Evolutionary conservation across 2,329 filamentous ascomycete species (phyloP).

Genomic region (Sclerotiophoma versabilis): DNA sequence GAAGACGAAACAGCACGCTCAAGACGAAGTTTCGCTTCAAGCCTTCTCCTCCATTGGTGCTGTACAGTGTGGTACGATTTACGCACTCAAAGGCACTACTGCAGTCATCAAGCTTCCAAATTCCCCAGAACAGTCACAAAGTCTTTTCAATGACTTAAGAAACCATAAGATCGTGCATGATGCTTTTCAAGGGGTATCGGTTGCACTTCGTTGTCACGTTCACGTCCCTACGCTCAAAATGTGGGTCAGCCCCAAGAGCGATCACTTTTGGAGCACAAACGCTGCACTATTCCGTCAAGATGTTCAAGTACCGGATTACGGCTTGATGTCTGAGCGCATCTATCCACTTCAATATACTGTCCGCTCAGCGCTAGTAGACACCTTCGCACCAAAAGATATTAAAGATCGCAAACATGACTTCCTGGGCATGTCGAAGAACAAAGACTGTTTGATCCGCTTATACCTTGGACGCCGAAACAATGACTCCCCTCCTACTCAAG

Average conservation of each 20-base stretch:
- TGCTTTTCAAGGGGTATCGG: not conserved
- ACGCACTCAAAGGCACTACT: not conserved
- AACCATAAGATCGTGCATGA: not conserved
- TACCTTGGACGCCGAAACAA: not conserved
- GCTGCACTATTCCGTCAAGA: not conserved
- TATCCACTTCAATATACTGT: not conserved
- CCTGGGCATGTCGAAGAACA: not conserved
- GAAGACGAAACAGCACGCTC: not conserved
- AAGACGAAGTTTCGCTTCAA: not conserved
- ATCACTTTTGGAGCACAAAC: not conserved
- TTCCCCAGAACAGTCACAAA: not conserved
- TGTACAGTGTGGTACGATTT: slow-evolving; percentile 6
- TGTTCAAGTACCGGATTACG: not conserved
- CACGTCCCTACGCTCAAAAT: not conserved
- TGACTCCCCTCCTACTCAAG: not conserved
- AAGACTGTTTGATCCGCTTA: not conserved
- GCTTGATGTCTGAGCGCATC: not conserved
- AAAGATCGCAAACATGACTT: not conserved
- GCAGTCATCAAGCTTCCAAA: slow-evolving; percentile 9
- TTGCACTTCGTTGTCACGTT: not conserved
- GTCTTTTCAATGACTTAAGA: not conserved
- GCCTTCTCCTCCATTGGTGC: not conserved
- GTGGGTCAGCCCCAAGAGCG: not conserved
- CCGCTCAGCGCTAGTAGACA: not conserved
- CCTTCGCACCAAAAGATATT: not conserved